Evolutionary conservation across 345 rosid species (phyloP), one percentile per base, ranked within the genome.

Genomic region (Populus davidiana): DNA sequence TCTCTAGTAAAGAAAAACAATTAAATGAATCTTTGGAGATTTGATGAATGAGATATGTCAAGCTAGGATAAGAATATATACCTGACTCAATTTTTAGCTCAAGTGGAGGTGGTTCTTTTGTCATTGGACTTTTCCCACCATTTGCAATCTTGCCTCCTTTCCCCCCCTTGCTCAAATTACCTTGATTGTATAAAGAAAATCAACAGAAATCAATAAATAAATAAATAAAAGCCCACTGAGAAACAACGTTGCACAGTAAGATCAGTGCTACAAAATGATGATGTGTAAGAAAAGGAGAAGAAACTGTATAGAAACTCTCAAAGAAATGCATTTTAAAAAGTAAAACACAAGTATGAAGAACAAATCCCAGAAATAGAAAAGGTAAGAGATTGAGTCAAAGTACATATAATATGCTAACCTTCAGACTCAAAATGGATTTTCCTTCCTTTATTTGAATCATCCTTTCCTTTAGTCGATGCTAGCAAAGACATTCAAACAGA

Each of bases 51-150:
- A 50, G 25, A 47, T 5, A 59, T 49, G 39, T 23, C 59, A 25
- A 38, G 77, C 41, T 13, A 6, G 64, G 63, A 52, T 61, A 20
- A 11, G 67, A 80, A 6, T 69, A 66, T 80, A 71, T 78, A 89
- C 98, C 98, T 71, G 80, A 84, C 79, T 90, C 94, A 67, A 86
- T 69, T 64, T 78, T 89, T 82, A 94, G 88, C 87, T 89, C 94
- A 71, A 82, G 90, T 62, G 89, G 84, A 59, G 44, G 83, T 52
- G 89, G 70, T 65, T 85, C 97, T 84, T 90, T 90, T 23, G 86
- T 52, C 64, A 52, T 77, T 39, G 86, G 35, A 76, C 50, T 75
- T 73, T 88, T 89, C 36, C 72, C 88, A 62, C 77, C 82, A 72
- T 76, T 85, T 35, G 73, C 79, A 10, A 33, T 62, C 78, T 86